A percentile compares a stretch with the other conserved stretches of the same genome.
phyloP scores from a whole-genome alignment of 148 eudicot genomes.

The Pouteria glomerata region DNA sequence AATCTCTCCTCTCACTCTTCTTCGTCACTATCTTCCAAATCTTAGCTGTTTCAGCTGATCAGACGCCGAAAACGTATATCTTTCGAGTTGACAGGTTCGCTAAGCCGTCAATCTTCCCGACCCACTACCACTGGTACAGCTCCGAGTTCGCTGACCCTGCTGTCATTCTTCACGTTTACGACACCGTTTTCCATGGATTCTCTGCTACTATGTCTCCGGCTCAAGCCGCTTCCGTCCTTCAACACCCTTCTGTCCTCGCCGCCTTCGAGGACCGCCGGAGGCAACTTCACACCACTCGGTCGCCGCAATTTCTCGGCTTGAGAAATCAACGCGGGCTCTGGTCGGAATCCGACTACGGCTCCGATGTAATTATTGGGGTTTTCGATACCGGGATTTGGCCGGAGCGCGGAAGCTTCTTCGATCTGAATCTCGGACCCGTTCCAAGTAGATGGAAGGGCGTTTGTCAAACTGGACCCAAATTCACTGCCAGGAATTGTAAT shows the following conservation, averaged over 20 bases:
- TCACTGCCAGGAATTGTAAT: constrained; percentile 46
- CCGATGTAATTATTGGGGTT: constrained; percentile 78
- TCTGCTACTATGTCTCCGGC: constrained; percentile 58
- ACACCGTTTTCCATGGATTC: constrained; percentile 88
- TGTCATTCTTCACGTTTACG: constrained; percentile 66
- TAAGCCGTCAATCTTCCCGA: constrained; percentile 76
- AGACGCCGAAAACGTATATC: constrained; percentile 51
- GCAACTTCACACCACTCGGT: constrained; percentile 84
- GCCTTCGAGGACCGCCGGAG: constrained; percentile 65
- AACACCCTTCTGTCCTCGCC: constrained; percentile 69
- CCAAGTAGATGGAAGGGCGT: constrained; percentile 73
- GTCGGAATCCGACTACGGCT: constrained; percentile 96
- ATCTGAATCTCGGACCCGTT: constrained; percentile 71
- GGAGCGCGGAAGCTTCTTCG: constrained; percentile 74
- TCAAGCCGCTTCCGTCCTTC: constrained; percentile 32
- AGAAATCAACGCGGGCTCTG: constrained; percentile 74
- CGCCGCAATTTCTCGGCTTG: constrained; percentile 91
- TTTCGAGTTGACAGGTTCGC: constrained; percentile 44
- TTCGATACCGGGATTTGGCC: constrained; percentile 95
- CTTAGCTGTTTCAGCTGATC: constrained; percentile 12
- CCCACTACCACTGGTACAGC: constrained; percentile 79
- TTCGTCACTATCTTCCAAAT: constrained; percentile 15
- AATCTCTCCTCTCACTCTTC: constrained; percentile 3
- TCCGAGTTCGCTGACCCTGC: constrained; percentile 46
- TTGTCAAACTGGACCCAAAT: constrained; percentile 56